A percentile compares a stretch with the other conserved stretches of the same genome.
Evolutionary conservation across 805 yeast species (phyloP).

Genomic region (Nakazawaea ambrosiae): DNA sequence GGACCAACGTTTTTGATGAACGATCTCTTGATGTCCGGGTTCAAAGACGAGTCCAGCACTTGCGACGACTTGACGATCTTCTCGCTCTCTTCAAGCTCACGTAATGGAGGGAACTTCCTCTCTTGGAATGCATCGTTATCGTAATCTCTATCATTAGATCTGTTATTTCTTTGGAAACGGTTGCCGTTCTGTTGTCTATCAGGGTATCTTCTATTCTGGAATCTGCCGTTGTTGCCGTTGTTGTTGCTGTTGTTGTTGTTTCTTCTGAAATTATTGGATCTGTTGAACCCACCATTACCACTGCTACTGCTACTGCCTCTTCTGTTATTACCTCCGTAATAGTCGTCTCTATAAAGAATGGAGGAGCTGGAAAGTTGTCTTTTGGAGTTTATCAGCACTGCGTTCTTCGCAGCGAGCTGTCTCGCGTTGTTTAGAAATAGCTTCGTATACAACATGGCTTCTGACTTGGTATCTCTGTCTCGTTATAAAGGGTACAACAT

Average conservation of each 20-base stretch:
- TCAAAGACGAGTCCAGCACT: conserved; percentile 21
- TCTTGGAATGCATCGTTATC: conserved; percentile 4
- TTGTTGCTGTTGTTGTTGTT: not conserved
- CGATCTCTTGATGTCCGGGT: conserved; percentile 19
- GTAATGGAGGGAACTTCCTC: conserved; percentile 8
- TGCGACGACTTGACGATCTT: conserved; percentile 5
- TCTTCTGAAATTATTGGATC: not conserved
- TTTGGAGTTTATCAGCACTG: too few species aligned
- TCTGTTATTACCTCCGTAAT: not conserved
- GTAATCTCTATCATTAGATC: not conserved
- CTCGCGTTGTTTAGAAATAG: too few species aligned
- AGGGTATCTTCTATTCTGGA: not conserved
- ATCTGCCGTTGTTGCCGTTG: not conserved
- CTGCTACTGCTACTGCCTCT: not conserved
- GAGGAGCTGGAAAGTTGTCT: too few species aligned
- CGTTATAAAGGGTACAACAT: too few species aligned
- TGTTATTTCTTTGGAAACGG: not conserved
- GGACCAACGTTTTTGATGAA: conserved; percentile 33
- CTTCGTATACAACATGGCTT: too few species aligned
- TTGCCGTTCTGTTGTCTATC: not conserved
- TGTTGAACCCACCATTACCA: too few species aligned
- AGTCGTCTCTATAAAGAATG: too few species aligned
- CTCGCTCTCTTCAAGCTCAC: conserved; percentile 6
- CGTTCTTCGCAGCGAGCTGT: too few species aligned
- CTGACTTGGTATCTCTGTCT: too few species aligned